Base-by-base conservation (phyloP, 768 basidiomycete species). In the Auricularia sp. region DNA sequence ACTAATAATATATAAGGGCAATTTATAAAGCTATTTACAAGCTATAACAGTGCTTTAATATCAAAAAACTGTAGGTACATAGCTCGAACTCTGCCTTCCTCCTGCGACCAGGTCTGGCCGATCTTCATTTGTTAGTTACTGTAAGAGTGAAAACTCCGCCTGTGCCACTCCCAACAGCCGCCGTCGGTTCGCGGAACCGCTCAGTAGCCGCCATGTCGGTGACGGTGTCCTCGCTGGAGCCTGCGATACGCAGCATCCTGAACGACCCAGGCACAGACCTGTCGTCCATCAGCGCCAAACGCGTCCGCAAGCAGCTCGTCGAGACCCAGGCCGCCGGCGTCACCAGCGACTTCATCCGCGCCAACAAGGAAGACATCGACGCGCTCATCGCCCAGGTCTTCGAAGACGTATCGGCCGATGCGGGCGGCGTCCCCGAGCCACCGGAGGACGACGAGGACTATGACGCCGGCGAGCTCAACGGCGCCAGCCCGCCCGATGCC, bases 231-330 rank as follows among this genome's bases (percentile, higher is more conserved):
- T 29, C 56, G 56, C 80, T 91, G 68, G 82, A 85, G 74, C 80
- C 82, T 13, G 80, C 77, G 66, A 87, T 94, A 71, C 80, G 79
- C 68, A 77, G 79, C 65, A 90, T 94, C 73, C 84, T 94, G 62
- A 80, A 83, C 36, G 86, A 87, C 21, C 92, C 92, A 3, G 86
- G 84, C 59, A 87, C 83, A 59, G 89, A 94, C 79, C 81, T 94
- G 70, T 67, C 79, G 58, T 89, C 87, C 58, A 90, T 94, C 75
- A 90, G 86, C 73, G 94, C 93, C 58, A 96, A 92, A 77, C 86
- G 86, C 76, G 92, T 97, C 70, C 85, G 94, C 68, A 88, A 88
- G 71, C 83, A 85, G 72, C 77, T 94, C 67, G 69, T 83, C 65
- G 83, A 83, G 66, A 14, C 29, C 34, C 63, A 77, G 66, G 80